Evolutionary conservation across 192 early-diverging fungal genomes (phyloP).

Genomic region (Coemansia sp.): DNA sequence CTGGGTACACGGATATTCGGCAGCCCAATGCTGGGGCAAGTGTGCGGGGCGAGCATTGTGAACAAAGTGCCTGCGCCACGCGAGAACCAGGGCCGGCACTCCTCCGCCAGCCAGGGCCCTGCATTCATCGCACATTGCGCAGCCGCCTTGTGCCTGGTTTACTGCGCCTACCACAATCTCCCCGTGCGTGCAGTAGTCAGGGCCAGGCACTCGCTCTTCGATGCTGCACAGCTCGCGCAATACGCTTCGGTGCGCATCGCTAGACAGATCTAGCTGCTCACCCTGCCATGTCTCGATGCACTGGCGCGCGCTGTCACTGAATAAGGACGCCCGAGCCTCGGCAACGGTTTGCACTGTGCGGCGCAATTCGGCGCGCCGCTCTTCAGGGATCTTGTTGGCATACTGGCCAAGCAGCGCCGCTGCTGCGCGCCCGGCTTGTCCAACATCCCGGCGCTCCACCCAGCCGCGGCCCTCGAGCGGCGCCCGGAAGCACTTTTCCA

Average conservation of each 20-base stretch:
- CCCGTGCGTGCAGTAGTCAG: constrained; percentile 39
- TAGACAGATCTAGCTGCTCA: background rate
- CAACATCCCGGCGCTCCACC: constrained; percentile 34
- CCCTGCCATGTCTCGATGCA: background rate
- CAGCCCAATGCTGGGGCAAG: constrained; percentile 46
- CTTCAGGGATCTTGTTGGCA: constrained; percentile 22
- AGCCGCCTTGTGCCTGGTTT: background rate
- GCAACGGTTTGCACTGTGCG: constrained; percentile 2
- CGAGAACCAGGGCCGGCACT: constrained; percentile 17
- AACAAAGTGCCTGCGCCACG: constrained; percentile 51
- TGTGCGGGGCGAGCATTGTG: constrained; percentile 21
- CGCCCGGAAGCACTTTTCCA: constrained; percentile 34
- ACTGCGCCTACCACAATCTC: constrained; percentile 31
- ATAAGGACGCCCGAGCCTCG: background rate
- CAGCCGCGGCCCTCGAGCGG: constrained; percentile 44
- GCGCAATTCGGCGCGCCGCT: constrained; percentile 5
- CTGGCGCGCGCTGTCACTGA: background rate
- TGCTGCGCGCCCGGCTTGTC: constrained; percentile 25
- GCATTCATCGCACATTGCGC: constrained; percentile 26
- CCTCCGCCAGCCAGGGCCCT: constrained; percentile 11
- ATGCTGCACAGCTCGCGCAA: constrained; percentile 26
- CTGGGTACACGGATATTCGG: constrained; percentile 13
- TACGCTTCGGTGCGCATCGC: background rate
- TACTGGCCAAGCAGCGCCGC: constrained; percentile 16
- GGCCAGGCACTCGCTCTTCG: constrained; percentile 26